phyloP scores from a whole-genome alignment of 148 eudicot species.

The Diospyros kaki region DNA sequence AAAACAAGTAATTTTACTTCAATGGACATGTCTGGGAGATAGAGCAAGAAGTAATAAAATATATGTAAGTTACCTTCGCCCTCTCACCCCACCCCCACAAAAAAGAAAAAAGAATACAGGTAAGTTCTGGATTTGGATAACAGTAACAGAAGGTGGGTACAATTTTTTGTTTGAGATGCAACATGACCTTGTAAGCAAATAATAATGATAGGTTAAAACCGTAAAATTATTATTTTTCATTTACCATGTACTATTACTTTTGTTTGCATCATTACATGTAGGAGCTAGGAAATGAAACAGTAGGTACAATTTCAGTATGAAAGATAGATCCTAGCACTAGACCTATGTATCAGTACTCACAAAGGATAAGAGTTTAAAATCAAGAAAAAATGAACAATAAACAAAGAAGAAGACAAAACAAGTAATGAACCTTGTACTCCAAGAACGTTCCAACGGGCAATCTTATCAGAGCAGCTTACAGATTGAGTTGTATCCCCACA shows the following conservation, averaged over 20 bases:
- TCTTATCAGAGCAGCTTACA: constrained; percentile 97
- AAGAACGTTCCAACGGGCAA: constrained; percentile 92
- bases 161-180: too few relatives aligned
- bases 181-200: too few relatives aligned
- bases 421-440: constrained; percentile 75
- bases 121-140: too few relatives aligned
- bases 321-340: not conserved
- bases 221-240: too few relatives aligned
- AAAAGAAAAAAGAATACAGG: too few relatives aligned
- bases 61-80: not conserved
- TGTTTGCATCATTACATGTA: not conserved
- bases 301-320: not conserved
- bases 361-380: not conserved
- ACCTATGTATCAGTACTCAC: not conserved
- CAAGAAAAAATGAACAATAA: not conserved
- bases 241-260: too few relatives aligned
- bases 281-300: not conserved
- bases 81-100: too few relatives aligned
- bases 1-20: not conserved
- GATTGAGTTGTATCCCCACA: constrained; percentile 90
- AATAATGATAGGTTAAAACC: too few relatives aligned
- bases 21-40: not conserved
- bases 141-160: too few relatives aligned
- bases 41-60: not conserved
- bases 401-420: not conserved